Evolutionary conservation across 1,284 basidiomycete species (phyloP), one percentile per base, ranked within the genome.

Genomic region (Salmacisia buchloeana): DNA sequence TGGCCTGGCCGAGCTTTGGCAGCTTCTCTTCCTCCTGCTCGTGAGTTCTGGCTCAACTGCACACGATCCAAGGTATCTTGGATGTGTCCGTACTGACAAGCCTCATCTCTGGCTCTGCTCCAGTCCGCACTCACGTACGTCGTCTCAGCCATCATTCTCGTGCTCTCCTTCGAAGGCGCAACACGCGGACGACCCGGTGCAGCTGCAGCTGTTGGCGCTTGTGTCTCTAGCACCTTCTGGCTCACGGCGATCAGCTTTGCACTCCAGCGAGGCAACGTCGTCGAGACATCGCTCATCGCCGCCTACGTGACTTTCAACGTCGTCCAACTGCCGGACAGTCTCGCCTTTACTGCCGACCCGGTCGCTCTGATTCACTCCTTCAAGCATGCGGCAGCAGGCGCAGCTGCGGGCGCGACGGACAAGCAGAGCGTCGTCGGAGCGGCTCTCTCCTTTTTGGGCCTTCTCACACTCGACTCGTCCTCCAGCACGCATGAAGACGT

Each of bases 281-380:
- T 79, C 46, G 77, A 79, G 62, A 79, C 77, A 15, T 63, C 66
- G 13, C 65, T 79, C 41, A 77, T 79, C 66, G 68, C 67, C 46
- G 75, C 74, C 33, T 79, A 79, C 49, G 76, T 78, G 21, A 71
- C 73, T 3, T 79, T 75, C 62, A 79, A 79, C 64, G 72, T 79
- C 58, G 77, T 72, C 54, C 73, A 76, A 58, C 67, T 78, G 12
- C 69, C 72, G 1, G 63, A 68, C 25, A 71, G 69, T 38, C 65
- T 76, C 3, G 63, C 71, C 4, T 74, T 78, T 35, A 69, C 73
- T 9, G 67, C 73, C 0, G 77, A 79, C 49, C 76, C 77, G 2
- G 66, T 79, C 45, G 64, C 74, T 34, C 67, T 79, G 27, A 72
- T 79, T 41, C 72, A 74, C 38, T 70, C 72, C 34, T 77, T 79